Base-by-base conservation (phyloP, 345 rosid species). In the Luvunga scandens region DNA sequence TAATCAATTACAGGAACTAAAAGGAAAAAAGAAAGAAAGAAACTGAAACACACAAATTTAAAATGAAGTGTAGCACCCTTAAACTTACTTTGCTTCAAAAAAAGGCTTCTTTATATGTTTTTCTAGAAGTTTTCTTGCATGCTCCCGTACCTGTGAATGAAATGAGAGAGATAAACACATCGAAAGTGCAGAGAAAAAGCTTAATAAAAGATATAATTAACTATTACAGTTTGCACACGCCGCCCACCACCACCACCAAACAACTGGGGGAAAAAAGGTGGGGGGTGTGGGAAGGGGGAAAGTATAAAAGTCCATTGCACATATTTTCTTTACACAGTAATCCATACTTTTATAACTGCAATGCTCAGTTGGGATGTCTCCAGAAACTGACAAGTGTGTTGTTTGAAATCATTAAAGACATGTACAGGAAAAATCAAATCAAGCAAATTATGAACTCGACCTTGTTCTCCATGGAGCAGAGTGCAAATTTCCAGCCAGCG, bases 401-500 rank as follows among this genome's bases (percentile, higher is more conserved):
- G 62, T 67, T 78, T 12, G 27, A 63, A 56, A 73, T 53, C 21
- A 62, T 71, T 13, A 24, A 61, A 42, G 69, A 31, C 31, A 65
- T 2, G 69, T 31, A 16, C 21, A 68, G 10, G 21, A 55, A 28
- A 16, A 10, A 39, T 34, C 66, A 53, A 38, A 25, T 22, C 10
- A 53, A 62, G 33, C 33, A 65, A 55, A 66, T 55, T 38, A 68
- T 13, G 33, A 65, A 82, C 36, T 81, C 60, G 57, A 94, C 99
- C 87, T 85, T 92, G 88, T 96, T 96, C 89, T 96, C 98, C 99
- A 92, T 96, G 42, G 99, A 96, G 86, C 99, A 96, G 64, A 96
- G 97, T 7, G 90, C 95, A 82, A 96, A 96, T 81, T 86, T 94
- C 99, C 98, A 96, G 67, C 90, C 93, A 85, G 75, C 90, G 74